phyloP scores from a whole-genome alignment of 495 filamentous ascomycete species.

The Podospora comata region DNA sequence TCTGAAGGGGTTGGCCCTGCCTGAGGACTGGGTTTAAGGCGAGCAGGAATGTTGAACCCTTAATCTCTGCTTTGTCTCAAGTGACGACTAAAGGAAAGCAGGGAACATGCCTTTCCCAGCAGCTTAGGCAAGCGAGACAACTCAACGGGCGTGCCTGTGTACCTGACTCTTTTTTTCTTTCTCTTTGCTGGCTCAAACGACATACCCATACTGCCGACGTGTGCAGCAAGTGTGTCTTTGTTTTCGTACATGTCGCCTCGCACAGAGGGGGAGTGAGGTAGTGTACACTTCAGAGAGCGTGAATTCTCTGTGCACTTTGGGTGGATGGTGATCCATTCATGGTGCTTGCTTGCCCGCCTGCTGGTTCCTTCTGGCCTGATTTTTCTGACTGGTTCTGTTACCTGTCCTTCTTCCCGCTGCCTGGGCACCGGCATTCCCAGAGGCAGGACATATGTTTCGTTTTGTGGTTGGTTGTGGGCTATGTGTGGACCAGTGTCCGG shows the following conservation, averaged over 20 bases:
- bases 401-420: neutral
- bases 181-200: neutral
- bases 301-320: neutral
- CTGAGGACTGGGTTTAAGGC: neutral
- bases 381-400: neutral
- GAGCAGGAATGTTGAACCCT: constrained; percentile 9
- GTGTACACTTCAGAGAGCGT: neutral
- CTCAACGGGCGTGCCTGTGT: neutral
- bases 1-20: neutral
- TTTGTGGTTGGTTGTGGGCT: neutral
- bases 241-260: neutral
- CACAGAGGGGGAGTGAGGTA: neutral
- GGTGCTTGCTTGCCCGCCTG: neutral
- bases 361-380: neutral
- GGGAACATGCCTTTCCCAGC: neutral
- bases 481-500: neutral
- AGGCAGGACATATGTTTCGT: neutral
- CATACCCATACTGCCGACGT: neutral
- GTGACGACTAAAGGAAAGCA: constrained; percentile 1
- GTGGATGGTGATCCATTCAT: neutral
- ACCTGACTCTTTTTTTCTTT: neutral
- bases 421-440: constrained; percentile 1
- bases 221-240: constrained; percentile 3
- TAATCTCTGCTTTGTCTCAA: constrained; percentile 7
- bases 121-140: neutral